Percentiles rank a stretch among this genome's conserved stretches.
Conservation (phyloP, 441 rosid genomes). For the Corymbia calophylla region DNA sequence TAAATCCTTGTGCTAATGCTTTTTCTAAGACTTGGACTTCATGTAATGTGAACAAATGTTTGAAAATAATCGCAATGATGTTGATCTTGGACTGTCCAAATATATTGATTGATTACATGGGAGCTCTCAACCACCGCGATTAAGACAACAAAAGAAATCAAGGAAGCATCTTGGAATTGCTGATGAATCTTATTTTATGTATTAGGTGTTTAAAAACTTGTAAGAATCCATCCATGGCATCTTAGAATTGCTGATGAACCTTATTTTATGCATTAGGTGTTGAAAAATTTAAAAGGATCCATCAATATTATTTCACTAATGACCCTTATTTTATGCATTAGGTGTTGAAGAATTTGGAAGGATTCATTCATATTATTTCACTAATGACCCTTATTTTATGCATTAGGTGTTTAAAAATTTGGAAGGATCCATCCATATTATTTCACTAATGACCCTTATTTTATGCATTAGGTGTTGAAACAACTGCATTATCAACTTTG, state of each 20-base stretch:
- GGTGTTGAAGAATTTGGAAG: no score
- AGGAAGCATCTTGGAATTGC: background rate
- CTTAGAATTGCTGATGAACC: background rate
- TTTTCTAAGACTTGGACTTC: background rate
- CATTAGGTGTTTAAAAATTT: background rate
- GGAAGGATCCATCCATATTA: background rate
- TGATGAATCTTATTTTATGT: background rate
- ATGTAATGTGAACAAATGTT: background rate
- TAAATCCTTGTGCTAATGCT: background rate
- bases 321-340: no score
- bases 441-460: background rate
- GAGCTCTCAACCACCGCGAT: background rate
- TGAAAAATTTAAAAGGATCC: no score
- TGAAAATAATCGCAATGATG: background rate
- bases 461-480: background rate
- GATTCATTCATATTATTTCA: background rate
- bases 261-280: background rate
- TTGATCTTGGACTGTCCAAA: background rate
- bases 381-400: background rate
- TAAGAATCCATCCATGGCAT: background rate
- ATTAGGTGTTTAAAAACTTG: background rate
- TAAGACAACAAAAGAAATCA: background rate
- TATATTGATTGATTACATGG: background rate
- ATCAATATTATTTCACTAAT: no score
- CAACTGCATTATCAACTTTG: background rate